A percentile compares a stretch with the other conserved stretches of the same genome.
Evolutionary conservation across 2,329 filamentous ascomycete species (phyloP).

Genomic region (Colletotrichum shisoi): DNA sequence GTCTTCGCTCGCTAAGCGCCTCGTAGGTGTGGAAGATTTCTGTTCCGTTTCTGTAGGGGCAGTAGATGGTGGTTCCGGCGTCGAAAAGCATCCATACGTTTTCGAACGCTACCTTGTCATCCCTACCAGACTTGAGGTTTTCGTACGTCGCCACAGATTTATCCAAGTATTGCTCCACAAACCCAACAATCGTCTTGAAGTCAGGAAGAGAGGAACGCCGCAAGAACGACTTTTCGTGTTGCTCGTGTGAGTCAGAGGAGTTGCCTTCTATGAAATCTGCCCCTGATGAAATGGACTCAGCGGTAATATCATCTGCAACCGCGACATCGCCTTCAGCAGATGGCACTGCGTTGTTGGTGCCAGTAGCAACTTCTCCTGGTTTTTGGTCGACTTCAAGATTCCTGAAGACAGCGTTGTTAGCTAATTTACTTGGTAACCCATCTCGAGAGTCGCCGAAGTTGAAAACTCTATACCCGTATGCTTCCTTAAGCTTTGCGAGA

Average conservation of each 20-base stretch:
- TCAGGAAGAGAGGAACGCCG: not conserved
- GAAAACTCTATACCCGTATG: not conserved
- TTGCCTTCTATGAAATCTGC: not conserved
- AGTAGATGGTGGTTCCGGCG: slow-evolving; percentile 39
- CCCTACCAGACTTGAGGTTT: not conserved
- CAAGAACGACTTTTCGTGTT: not conserved
- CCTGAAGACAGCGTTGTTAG: not conserved
- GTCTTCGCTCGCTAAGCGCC: not conserved
- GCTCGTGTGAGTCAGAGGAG: not conserved
- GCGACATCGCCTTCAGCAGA: not conserved
- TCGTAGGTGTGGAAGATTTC: not conserved
- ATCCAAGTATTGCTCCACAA: not conserved
- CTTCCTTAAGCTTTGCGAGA: not conserved
- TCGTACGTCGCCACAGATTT: not conserved
- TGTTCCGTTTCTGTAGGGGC: slow-evolving; percentile 2
- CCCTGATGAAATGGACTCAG: not conserved
- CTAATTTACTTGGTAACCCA: not conserved
- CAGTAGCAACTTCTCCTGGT: not conserved
- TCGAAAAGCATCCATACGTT: slow-evolving; percentile 46
- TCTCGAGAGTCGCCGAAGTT: no score
- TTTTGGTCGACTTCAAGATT: not conserved
- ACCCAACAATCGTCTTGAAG: not conserved
- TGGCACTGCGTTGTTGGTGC: not conserved
- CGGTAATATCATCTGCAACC: not conserved
- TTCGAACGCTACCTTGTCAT: slow-evolving; percentile 39